Percentiles rank a stretch among this genome's conserved stretches.
Conservation (phyloP, 2,329 filamentous ascomycete genomes). For the Aspergillus pseudonomiae region DNA sequence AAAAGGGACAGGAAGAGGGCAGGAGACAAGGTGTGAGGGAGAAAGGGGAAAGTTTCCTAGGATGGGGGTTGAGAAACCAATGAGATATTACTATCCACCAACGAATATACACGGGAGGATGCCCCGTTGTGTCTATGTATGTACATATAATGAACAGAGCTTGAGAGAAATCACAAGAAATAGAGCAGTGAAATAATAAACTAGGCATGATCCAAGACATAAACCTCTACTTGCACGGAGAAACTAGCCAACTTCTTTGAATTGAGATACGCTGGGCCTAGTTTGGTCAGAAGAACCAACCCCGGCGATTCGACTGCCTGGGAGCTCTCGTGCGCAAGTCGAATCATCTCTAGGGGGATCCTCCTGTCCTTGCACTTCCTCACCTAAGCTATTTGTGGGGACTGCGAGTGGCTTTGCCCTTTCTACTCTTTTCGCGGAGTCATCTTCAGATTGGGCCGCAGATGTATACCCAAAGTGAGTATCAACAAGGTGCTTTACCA, state of each 20-base stretch:
- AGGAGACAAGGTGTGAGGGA: neutral
- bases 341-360: neutral
- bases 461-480: slow-evolving; percentile 85
- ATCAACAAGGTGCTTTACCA: slow-evolving; percentile 91
- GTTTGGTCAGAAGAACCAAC: neutral
- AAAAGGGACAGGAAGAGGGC: neutral
- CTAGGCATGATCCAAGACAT: neutral
- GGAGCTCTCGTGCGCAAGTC: neutral
- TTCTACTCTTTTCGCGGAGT: slow-evolving; percentile 68
- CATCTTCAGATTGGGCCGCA: slow-evolving; percentile 66
- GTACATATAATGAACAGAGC: neutral
- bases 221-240: neutral
- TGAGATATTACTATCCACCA: neutral
- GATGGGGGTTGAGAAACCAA: neutral
- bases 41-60: neutral
- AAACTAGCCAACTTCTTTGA: neutral
- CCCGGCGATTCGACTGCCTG: neutral
- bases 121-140: neutral
- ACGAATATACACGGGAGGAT: neutral
- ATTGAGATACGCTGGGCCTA: neutral
- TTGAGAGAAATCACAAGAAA: neutral
- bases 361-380: neutral
- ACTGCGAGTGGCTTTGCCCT: slow-evolving; percentile 64
- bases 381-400: slow-evolving; percentile 47
- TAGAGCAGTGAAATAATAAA: neutral